These are phyloP conservation scores for Neonectria neomacrospora DNA, from an alignment of 2,329 filamentous ascomycete genomes.

Conservation along the genomic window DNA sequence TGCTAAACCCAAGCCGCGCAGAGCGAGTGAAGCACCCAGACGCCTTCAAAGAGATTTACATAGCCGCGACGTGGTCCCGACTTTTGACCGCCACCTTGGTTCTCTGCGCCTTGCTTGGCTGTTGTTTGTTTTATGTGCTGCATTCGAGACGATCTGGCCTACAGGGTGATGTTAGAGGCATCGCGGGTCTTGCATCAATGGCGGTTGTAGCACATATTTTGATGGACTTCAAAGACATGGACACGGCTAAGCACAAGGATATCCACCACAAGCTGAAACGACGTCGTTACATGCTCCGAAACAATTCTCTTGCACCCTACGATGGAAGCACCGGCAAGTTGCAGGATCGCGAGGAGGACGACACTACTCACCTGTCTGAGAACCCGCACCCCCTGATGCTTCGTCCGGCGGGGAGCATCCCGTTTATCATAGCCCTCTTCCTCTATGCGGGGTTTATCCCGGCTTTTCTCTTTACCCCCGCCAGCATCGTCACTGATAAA, in stretches of 20 bases:
- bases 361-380: slow-evolving; percentile 61
- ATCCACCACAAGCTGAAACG: slow-evolving; percentile 76
- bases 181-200: slow-evolving; percentile 80
- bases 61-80: slow-evolving; percentile 70
- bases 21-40: slow-evolving; percentile 55
- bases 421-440: slow-evolving; percentile 68
- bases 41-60: slow-evolving; percentile 63
- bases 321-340: slow-evolving; percentile 58
- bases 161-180: slow-evolving; percentile 75
- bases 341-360: slow-evolving; percentile 58
- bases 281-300: slow-evolving; percentile 75
- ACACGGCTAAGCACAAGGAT: slow-evolving; percentile 71
- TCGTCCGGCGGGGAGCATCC: slow-evolving; percentile 66
- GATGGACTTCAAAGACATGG: slow-evolving; percentile 78
- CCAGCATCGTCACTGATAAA: slow-evolving; percentile 66
- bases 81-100: slow-evolving; percentile 66
- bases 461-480: slow-evolving; percentile 68
- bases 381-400: slow-evolving; percentile 78
- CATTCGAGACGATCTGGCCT: slow-evolving; percentile 73
- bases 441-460: slow-evolving; percentile 69
- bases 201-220: slow-evolving; percentile 78
- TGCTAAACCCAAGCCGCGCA: slow-evolving; percentile 64
- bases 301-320: slow-evolving; percentile 76
- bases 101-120: slow-evolving; percentile 68
- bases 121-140: slow-evolving; percentile 69